phyloP scores from a whole-genome alignment of 2,329 filamentous ascomycete species.

The Bipolaris sorokiniana region DNA sequence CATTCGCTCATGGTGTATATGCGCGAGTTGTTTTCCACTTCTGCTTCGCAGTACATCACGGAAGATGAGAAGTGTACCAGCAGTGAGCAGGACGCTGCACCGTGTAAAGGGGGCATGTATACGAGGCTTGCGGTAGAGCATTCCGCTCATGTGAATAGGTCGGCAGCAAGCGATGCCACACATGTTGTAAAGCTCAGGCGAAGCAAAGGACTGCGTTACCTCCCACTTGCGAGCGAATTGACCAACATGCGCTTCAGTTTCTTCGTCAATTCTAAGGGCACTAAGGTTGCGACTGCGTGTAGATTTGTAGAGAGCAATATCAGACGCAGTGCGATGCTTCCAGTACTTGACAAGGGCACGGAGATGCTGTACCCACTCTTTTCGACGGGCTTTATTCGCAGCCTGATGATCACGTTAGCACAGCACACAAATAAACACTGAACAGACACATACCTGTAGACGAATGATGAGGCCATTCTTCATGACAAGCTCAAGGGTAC shows the following conservation, averaged over 20 bases:
- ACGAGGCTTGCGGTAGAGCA: conserved; percentile 68
- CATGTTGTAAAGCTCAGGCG: conserved; percentile 69
- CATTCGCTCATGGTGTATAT: conserved; percentile 68
- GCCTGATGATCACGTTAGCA: conserved; percentile 38
- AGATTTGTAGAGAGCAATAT: conserved; percentile 63
- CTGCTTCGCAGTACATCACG: conserved; percentile 62
- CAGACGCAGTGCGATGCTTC: conserved; percentile 62
- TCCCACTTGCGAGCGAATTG: conserved; percentile 73
- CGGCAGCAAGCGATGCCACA: conserved; percentile 69
- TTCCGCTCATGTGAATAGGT: conserved; percentile 65
- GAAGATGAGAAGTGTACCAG: conserved; percentile 68
- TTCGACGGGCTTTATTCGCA: conserved; percentile 62
- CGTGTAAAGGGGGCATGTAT: conserved; percentile 66
- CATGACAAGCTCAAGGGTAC: conserved; percentile 67
- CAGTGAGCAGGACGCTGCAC: conserved; percentile 65
- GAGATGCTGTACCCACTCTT: conserved; percentile 67
- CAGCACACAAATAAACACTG: conserved; percentile 9
- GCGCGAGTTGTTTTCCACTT: conserved; percentile 62
- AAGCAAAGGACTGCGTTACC: conserved; percentile 67
- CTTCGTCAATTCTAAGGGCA: conserved; percentile 68
- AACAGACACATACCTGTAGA: conserved; percentile 55
- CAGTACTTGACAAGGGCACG: conserved; percentile 66
- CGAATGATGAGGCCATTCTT: conserved; percentile 67
- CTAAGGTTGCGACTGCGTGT: conserved; percentile 65
- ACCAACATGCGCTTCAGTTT: conserved; percentile 68